Conservation (phyloP, 805 yeast genomes). For the Blastobotrys robertii region DNA sequence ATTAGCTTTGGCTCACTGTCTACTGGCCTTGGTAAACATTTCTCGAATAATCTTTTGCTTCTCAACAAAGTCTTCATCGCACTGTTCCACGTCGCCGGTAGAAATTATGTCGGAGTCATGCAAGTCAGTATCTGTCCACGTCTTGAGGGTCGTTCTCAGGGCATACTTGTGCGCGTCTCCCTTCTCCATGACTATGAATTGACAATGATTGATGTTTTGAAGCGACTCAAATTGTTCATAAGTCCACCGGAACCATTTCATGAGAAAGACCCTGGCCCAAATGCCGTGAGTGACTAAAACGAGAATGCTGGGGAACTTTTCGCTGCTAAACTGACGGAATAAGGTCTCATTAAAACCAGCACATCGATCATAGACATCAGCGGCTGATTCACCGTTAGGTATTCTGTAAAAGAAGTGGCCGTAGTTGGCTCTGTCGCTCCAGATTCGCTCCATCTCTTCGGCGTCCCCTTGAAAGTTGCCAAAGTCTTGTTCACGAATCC, state of each 20-base stretch:
- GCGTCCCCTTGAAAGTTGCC: constrained; percentile 76
- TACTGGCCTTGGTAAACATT: no score
- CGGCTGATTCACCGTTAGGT: constrained; percentile 92
- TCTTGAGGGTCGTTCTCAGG: constrained; percentile 51
- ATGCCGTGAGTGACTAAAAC: constrained; percentile 89
- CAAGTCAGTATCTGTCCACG: constrained; percentile 52
- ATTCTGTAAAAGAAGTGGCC: constrained; percentile 86
- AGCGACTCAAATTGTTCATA: constrained; percentile 81
- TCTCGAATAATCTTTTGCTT: no score
- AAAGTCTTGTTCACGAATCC: constrained; percentile 91
- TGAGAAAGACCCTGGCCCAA: constrained; percentile 84
- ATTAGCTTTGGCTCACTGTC: no score
- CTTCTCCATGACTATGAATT: constrained; percentile 68
- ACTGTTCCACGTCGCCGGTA: constrained; percentile 6
- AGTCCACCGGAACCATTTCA: constrained; percentile 93
- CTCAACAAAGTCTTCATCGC: neutral
- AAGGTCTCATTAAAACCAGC: constrained; percentile 84
- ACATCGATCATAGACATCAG: constrained; percentile 87
- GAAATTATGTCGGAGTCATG: constrained; percentile 16
- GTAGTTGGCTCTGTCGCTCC: constrained; percentile 78
- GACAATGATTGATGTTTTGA: constrained; percentile 77
- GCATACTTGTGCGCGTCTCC: constrained; percentile 38
- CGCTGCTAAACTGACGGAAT: constrained; percentile 63
- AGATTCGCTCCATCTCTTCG: constrained; percentile 67
- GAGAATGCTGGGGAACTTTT: constrained; percentile 66